Base-by-base conservation (phyloP, 2,329 filamentous ascomycete species). In the Didymella lethalis region DNA sequence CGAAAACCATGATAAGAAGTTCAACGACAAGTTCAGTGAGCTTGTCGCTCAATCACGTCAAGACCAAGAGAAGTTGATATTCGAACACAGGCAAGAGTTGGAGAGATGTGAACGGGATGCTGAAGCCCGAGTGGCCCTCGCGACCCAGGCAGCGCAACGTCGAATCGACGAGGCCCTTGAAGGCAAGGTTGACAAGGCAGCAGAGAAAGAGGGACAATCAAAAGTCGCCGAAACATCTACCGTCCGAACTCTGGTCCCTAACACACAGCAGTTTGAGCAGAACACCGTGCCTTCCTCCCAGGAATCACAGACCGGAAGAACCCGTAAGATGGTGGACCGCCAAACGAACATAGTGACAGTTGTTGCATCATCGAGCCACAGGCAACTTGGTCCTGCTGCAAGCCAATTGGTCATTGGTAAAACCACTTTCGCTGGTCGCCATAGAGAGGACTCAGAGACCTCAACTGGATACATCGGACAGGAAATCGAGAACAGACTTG, bases 271-370 rank as follows among this genome's bases (percentile, higher is more conserved):
- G 28, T 26, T 51, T 25, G 12, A 20, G 20, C 25, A 26, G 18
- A 14, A 28, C 1, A n/a, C 4, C 14, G 5, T 7, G 7, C 4
- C 11, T 3, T 29, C 32, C 5, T 48, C 43, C 12, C 51, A 51
- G 12, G 18, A 51, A 14, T 20, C 18, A 4, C 54, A 53, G 2
- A 16, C 11, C 11, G 46, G 14, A 4, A 70, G 48, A 11, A 26
- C 32, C 1, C 66, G 62, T 48, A 73, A 67, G 57, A 71, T 65
- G 29, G 59, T 70, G 23, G 60, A 61, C 31, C 64, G 70, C 8
- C 54, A 64, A 11, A 67, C 65, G 18, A 53, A 59, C 7, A 64
- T 64, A 2, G 49, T 64, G 12, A 43, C 62, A 4, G 52, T 48
- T 8, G 32, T 56, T 8, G 18, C 20, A n/a, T 4, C 36, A 20